These are phyloP conservation scores for Sugiyamaella smithiae DNA, from an alignment of 805 yeast species.

Conservation along the genomic window DNA sequence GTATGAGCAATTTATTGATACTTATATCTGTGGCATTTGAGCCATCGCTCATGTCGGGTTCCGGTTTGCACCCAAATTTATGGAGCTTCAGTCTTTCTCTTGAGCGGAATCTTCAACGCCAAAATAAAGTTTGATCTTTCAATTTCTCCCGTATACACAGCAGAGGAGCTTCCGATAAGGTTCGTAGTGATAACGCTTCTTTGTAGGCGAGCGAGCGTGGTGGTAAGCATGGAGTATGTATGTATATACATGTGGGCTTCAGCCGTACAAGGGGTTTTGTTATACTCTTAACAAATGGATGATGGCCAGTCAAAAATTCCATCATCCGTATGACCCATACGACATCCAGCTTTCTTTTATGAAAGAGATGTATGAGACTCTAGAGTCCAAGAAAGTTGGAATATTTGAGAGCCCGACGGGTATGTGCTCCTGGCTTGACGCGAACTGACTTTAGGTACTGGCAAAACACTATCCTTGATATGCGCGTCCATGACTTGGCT, in stretches of 20 bases:
- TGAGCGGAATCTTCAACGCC: no score
- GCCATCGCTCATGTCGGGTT: no score
- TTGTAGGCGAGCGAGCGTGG: no score
- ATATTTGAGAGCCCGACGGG: conserved; percentile 94
- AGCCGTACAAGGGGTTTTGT: conserved; percentile 1
- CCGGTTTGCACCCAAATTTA: no score
- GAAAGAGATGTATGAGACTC: conserved; percentile 66
- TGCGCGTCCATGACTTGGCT: conserved; percentile 87
- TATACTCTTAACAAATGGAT: neutral
- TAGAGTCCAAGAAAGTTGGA: conserved; percentile 61
- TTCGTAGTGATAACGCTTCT: no score
- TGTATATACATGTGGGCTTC: neutral
- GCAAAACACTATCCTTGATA: conserved; percentile 83
- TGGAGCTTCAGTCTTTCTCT: no score
- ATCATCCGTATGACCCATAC: conserved; percentile 84
- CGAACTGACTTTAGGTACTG: conserved; percentile 34
- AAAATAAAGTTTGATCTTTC: no score
- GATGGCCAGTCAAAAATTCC: conserved; percentile 40
- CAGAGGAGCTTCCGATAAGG: no score
- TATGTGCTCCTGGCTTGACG: conserved; percentile 37
- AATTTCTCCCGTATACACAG: no score
- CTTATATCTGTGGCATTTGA: no score
- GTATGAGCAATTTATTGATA: no score
- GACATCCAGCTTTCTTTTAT: conserved; percentile 72
- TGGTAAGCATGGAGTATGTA: no score